Conservation (phyloP, 345 rosid genomes). For the Salix suchowensis region DNA sequence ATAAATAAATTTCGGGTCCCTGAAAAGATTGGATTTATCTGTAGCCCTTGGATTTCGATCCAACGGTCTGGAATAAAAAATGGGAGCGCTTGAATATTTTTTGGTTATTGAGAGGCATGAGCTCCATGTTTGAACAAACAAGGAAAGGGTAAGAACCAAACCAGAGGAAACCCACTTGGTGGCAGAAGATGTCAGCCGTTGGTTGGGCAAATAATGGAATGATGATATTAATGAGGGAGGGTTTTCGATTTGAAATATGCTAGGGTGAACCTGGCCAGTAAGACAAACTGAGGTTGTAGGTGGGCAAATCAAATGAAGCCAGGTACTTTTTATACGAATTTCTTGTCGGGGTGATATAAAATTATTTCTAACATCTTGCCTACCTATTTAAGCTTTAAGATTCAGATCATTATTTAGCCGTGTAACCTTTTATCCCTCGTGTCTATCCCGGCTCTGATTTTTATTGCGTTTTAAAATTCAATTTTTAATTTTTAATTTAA, state of each 20-base stretch:
- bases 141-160: neutral
- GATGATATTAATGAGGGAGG: neutral
- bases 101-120: neutral
- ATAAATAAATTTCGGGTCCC: neutral
- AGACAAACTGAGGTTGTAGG: conserved; percentile 25
- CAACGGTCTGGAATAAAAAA: neutral
- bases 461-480: no score
- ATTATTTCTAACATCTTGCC: no score
- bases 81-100: neutral
- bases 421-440: conserved; percentile 1
- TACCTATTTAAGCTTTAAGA: no score
- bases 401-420: no score
- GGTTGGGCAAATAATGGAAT: conserved; percentile 20
- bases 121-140: conserved; percentile 18
- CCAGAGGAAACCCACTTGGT: conserved; percentile 14
- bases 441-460: neutral
- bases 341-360: conserved; percentile 11
- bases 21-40: neutral
- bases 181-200: conserved; percentile 24
- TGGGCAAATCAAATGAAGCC: conserved; percentile 25
- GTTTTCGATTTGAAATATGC: neutral
- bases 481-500: no score
- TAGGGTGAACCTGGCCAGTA: conserved; percentile 35
- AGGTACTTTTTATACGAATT: conserved; percentile 20
- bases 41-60: conserved; percentile 4